Conservation (phyloP, 768 basidiomycete species). For the Lentinula guzmanii region DNA sequence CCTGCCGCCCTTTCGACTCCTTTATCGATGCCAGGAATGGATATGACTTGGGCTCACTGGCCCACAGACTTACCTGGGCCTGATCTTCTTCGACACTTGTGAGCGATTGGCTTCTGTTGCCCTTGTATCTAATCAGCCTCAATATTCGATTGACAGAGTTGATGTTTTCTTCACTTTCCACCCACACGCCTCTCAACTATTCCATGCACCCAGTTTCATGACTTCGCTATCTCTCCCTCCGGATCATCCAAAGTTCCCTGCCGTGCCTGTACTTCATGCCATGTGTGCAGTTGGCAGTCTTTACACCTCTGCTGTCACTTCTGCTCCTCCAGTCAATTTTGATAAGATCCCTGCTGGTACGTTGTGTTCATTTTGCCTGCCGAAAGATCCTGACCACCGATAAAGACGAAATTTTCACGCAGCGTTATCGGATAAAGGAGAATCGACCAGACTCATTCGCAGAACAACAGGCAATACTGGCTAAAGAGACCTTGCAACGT, state of each 20-base stretch:
- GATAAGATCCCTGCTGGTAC: conserved; percentile 41
- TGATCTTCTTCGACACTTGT: conserved; percentile 48
- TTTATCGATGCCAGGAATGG: conserved; percentile 10
- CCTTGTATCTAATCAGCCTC: background rate
- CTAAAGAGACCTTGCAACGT: conserved; percentile 43
- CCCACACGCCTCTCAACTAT: conserved; percentile 64
- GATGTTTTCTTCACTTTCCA: conserved; percentile 78
- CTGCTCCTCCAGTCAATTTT: conserved; percentile 46
- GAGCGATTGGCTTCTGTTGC: background rate
- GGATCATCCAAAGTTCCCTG: conserved; percentile 68
- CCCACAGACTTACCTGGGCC: conserved; percentile 57
- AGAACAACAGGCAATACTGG: conserved; percentile 54
- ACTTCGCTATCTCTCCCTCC: conserved; percentile 58
- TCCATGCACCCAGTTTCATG: conserved; percentile 65
- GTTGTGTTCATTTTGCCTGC: conserved; percentile 6
- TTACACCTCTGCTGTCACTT: conserved; percentile 64
- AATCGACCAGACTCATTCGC: conserved; percentile 54
- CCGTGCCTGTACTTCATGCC: conserved; percentile 69
- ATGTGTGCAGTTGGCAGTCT: conserved; percentile 77
- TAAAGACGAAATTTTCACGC: conserved; percentile 50
- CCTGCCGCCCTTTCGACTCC: background rate
- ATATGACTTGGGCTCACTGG: conserved; percentile 53
- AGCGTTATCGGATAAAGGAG: conserved; percentile 37
- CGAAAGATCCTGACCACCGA: conserved; percentile 4
- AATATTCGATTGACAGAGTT: conserved; percentile 34